Evolutionary conservation across 2,329 filamentous ascomycete genomes (phyloP).

Genomic region (Laburnicola sp.): DNA sequence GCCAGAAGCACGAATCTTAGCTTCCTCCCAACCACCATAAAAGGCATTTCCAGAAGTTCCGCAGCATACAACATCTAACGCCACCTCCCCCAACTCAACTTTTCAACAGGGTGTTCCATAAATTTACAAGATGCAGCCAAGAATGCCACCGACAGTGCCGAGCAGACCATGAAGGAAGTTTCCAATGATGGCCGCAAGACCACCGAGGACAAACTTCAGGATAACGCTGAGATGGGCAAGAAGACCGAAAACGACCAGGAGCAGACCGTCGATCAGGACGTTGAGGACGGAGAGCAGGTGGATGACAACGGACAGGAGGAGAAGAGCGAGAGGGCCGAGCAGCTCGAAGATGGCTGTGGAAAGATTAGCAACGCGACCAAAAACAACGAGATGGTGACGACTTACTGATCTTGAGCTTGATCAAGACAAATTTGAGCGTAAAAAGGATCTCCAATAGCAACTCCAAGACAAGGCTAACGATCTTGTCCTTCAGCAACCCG

Average conservation of each 20-base stretch:
- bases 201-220: not conserved
- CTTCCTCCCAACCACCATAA: too few relatives aligned
- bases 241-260: slow-evolving; percentile 6
- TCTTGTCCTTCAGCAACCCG: slow-evolving; percentile 1
- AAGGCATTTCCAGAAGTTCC: too few relatives aligned
- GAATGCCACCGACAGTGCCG: too few relatives aligned
- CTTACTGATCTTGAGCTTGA: slow-evolving; percentile 8
- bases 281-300: slow-evolving; percentile 8
- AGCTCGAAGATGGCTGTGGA: slow-evolving; percentile 12
- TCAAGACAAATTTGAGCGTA: slow-evolving; percentile 6
- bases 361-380: not conserved
- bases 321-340: slow-evolving; percentile 6
- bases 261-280: not conserved
- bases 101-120: too few relatives aligned
- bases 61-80: too few relatives aligned
- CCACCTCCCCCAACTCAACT: too few relatives aligned
- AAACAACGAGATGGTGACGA: not conserved
- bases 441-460: slow-evolving; percentile 9
- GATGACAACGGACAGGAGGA: slow-evolving; percentile 4
- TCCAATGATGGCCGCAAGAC: not conserved
- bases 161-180: not conserved
- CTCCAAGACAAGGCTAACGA: slow-evolving; percentile 6
- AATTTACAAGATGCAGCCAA: slow-evolving; percentile 6
- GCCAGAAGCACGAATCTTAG: too few relatives aligned
- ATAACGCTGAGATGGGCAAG: slow-evolving; percentile 4